These are phyloP conservation scores for Lentinula novae-zelandiae DNA, from an alignment of 1,284 basidiomycete species.

Conservation along the genomic window DNA sequence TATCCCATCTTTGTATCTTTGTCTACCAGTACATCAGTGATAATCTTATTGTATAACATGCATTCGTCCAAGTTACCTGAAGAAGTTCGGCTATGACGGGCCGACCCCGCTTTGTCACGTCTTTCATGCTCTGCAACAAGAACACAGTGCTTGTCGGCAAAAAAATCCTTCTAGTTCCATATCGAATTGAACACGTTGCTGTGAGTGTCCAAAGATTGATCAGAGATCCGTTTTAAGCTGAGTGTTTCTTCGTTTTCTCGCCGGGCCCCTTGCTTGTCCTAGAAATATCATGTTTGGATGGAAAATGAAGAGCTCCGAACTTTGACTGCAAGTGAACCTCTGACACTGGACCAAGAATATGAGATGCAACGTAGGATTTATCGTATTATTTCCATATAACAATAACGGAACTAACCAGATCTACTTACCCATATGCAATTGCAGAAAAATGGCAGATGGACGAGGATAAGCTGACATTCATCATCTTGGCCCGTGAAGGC, in stretches of 20 bases:
- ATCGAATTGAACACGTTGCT: slow-evolving; percentile 62
- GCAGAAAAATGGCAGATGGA: slow-evolving; percentile 85
- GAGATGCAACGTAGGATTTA: slow-evolving; percentile 81
- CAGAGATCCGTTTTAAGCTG: background rate
- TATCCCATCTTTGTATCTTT: background rate
- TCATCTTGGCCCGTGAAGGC: slow-evolving; percentile 58
- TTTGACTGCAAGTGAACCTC: slow-evolving; percentile 84
- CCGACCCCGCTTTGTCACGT: background rate
- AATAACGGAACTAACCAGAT: background rate
- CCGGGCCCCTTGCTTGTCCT: background rate
- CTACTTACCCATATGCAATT: background rate
- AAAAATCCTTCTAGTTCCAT: slow-evolving; percentile 71
- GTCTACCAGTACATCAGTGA: background rate
- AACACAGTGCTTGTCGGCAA: slow-evolving; percentile 59
- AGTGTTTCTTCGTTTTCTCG: background rate
- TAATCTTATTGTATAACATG: background rate
- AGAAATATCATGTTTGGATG: slow-evolving; percentile 96
- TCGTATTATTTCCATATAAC: background rate
- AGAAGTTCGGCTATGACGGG: background rate
- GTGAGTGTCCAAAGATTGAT: slow-evolving; percentile 30
- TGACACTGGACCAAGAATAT: slow-evolving; percentile 82
- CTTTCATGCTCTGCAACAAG: slow-evolving; percentile 59
- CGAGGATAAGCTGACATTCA: slow-evolving; percentile 92
- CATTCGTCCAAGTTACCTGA: background rate
- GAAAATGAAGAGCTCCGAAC: slow-evolving; percentile 67